Conservation (phyloP, 345 rosid species). For the Toxicodendron radicans region DNA sequence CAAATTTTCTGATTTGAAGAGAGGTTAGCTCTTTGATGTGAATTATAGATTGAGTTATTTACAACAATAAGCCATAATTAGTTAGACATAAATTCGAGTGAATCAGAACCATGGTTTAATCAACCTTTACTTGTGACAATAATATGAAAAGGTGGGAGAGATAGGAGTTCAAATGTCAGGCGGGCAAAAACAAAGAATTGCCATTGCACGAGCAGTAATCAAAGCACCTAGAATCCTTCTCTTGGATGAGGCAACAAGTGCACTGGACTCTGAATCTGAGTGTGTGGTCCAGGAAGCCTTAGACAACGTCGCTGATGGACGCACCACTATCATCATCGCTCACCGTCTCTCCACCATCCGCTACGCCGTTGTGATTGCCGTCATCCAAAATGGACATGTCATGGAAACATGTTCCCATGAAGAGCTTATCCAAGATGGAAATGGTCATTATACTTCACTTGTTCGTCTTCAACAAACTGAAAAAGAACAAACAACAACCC, state of each 20-base stretch:
- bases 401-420: constrained; percentile 60
- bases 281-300: constrained; percentile 63
- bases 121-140: too few species aligned
- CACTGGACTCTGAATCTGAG: constrained; percentile 70
- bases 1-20: too few species aligned
- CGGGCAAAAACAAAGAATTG: constrained; percentile 78
- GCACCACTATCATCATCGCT: constrained; percentile 66
- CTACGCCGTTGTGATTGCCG: constrained; percentile 53
- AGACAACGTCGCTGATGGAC: constrained; percentile 55
- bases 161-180: constrained; percentile 78
- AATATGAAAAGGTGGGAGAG: constrained; percentile 58
- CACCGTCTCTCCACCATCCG: constrained; percentile 80
- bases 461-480: constrained; percentile 51
- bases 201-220: constrained; percentile 73
- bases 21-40: too few species aligned
- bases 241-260: constrained; percentile 78
- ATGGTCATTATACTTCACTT: constrained; percentile 49
- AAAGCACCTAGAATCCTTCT: constrained; percentile 65
- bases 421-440: constrained; percentile 40
- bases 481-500: constrained; percentile 21
- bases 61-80: too few species aligned
- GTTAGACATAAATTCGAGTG: too few species aligned
- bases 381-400: constrained; percentile 45
- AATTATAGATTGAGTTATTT: too few species aligned
- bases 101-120: too few species aligned